A percentile compares a stretch with the other conserved stretches of the same genome.
phyloP scores from a whole-genome alignment of 305 asterid genomes.

The Rubia occidens region DNA sequence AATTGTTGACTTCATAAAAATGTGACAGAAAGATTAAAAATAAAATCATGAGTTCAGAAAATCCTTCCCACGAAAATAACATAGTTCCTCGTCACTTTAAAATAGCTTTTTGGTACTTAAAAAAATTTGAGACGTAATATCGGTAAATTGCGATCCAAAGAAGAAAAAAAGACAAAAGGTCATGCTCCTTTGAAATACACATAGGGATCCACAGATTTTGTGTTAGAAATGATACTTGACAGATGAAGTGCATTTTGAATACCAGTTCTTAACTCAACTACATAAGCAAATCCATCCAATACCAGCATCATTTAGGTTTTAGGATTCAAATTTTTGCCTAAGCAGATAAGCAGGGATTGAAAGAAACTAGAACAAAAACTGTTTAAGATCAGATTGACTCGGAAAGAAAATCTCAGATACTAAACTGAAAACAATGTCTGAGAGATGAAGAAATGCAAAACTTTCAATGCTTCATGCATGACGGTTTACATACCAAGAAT shows the following conservation, averaged over 20 bases:
- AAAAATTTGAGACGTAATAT: background rate
- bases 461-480: background rate
- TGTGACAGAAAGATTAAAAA: background rate
- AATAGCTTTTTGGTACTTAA: background rate
- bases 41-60: background rate
- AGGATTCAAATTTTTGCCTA: background rate
- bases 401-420: background rate
- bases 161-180: background rate
- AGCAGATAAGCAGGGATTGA: background rate
- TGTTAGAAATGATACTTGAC: background rate
- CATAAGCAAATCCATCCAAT: background rate
- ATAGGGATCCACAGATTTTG: background rate
- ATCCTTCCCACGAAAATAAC: background rate
- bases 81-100: background rate
- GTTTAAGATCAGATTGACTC: background rate
- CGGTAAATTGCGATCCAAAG: background rate
- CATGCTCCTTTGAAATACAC: background rate
- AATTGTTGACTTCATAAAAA: background rate
- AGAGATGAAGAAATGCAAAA: background rate
- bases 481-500: background rate
- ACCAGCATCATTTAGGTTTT: background rate
- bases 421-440: background rate
- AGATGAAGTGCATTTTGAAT: background rate
- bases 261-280: background rate
- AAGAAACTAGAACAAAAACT: background rate